phyloP scores from a whole-genome alignment of 208 protist species.

The Novymonas esmeraldas region DNA sequence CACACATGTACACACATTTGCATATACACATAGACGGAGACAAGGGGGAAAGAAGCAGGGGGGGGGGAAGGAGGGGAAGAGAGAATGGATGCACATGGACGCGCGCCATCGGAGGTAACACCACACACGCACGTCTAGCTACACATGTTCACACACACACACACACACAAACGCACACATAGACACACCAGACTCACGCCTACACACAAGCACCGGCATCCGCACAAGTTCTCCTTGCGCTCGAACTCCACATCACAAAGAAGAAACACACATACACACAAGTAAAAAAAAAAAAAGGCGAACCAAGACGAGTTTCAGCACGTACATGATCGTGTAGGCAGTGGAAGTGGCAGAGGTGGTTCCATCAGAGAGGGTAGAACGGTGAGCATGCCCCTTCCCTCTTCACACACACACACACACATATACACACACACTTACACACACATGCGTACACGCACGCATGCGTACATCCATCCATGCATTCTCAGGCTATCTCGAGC shows the following conservation, averaged over 20 bases:
- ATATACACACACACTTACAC: slow-evolving; percentile 28
- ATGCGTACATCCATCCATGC: not conserved
- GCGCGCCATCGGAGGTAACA: too few relatives aligned
- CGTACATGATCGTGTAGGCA: too few relatives aligned
- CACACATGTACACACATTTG: not conserved
- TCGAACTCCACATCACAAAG: too few relatives aligned
- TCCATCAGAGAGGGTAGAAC: too few relatives aligned
- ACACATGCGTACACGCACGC: slow-evolving; percentile 3
- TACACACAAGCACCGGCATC: too few relatives aligned
- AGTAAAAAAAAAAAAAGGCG: not conserved
- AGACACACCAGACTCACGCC: too few relatives aligned
- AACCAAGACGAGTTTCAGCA: too few relatives aligned
- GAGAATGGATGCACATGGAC: not conserved
- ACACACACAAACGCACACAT: not conserved
- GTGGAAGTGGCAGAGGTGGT: too few relatives aligned
- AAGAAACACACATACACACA: too few relatives aligned
- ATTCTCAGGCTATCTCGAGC: too few relatives aligned
- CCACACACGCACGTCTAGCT: not conserved
- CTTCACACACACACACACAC: slow-evolving; percentile 13
- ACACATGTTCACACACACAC: not conserved
- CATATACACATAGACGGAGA: not conserved
- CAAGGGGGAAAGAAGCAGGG: not conserved
- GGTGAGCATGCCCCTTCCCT: too few relatives aligned
- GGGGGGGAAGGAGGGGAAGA: not conserved
- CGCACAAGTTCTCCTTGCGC: too few relatives aligned